Percentiles rank a stretch among this genome's conserved stretches.
Evolutionary conservation across 371 early-diverging fungal species (phyloP).

Genomic region (Rhizopus arrhizus): DNA sequence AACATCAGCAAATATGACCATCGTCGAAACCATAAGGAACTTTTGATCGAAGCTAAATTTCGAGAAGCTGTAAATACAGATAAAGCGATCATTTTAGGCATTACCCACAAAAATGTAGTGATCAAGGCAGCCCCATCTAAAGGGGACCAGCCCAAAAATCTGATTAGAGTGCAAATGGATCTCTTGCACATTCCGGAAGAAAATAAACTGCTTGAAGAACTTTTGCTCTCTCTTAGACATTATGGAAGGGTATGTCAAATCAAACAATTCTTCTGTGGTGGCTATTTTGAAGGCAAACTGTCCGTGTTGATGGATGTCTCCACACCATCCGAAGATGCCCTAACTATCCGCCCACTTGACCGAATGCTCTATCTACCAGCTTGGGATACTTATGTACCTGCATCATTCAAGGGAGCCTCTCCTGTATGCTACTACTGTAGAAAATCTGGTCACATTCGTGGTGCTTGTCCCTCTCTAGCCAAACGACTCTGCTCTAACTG

Average conservation of each 20-base stretch:
- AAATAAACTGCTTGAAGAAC: no score
- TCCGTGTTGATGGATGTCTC: background rate
- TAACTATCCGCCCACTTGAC: background rate
- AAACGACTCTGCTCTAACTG: slow-evolving; percentile 54
- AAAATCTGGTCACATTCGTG: slow-evolving; percentile 5
- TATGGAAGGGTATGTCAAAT: no score
- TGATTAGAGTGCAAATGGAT: no score
- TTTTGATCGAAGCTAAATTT: no score
- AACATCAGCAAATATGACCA: background rate
- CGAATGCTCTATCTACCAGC: background rate
- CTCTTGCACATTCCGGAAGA: no score
- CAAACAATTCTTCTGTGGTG: no score
- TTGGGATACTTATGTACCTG: slow-evolving; percentile 8
- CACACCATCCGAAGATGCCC: no score
- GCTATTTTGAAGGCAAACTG: background rate
- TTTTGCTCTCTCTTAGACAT: no score
- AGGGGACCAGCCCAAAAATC: no score
- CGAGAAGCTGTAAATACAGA: no score
- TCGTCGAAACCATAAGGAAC: no score
- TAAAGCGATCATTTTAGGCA: background rate
- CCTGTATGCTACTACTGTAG: slow-evolving; percentile 10
- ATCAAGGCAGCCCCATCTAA: background rate
- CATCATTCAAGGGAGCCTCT: background rate
- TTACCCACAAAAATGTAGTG: background rate
- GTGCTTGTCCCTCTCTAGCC: background rate